A percentile compares a stretch with the other conserved stretches of the same genome.
phyloP scores from a whole-genome alignment of 768 basidiomycete species.

The Tremella yokohamensis region DNA sequence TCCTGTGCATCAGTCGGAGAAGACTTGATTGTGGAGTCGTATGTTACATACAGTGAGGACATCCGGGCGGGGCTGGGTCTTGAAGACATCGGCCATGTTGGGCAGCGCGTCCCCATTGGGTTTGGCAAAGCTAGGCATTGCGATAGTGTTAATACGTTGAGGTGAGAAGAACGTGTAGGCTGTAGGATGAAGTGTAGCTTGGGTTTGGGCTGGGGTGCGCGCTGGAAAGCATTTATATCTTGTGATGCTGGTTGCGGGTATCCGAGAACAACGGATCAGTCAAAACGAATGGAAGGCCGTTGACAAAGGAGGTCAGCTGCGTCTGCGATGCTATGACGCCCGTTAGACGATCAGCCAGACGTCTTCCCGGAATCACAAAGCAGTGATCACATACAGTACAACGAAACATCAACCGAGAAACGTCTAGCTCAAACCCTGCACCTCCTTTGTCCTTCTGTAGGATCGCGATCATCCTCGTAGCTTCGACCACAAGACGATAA shows the following conservation, averaged over 20 bases:
- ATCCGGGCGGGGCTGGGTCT: slow-evolving; percentile 23
- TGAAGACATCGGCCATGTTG: slow-evolving; percentile 32
- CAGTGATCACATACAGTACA: neutral
- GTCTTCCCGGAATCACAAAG: too few species aligned
- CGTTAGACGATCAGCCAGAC: too few species aligned
- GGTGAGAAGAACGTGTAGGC: slow-evolving; percentile 4
- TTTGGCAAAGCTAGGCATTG: slow-evolving; percentile 19
- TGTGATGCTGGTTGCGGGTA: neutral
- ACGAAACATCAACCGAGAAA: neutral
- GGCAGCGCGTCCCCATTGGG: slow-evolving; percentile 13
- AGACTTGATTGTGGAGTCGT: neutral
- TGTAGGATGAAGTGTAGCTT: neutral
- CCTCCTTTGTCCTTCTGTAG: slow-evolving; percentile 5
- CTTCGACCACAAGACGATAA: slow-evolving; percentile 46
- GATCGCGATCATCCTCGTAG: slow-evolving; percentile 22
- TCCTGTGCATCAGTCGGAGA: slow-evolving; percentile 20
- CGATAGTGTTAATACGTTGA: neutral
- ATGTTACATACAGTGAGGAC: slow-evolving; percentile 25
- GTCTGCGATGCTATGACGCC: neutral
- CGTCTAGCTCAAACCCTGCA: neutral
- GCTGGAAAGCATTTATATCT: neutral
- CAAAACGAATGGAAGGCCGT: neutral
- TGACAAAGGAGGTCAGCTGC: slow-evolving; percentile 7
- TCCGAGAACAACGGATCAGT: slow-evolving; percentile 5
- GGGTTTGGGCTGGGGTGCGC: neutral